Evolutionary conservation across 2,329 filamentous ascomycete species (phyloP).

Genomic region (Curvularia spicifera): DNA sequence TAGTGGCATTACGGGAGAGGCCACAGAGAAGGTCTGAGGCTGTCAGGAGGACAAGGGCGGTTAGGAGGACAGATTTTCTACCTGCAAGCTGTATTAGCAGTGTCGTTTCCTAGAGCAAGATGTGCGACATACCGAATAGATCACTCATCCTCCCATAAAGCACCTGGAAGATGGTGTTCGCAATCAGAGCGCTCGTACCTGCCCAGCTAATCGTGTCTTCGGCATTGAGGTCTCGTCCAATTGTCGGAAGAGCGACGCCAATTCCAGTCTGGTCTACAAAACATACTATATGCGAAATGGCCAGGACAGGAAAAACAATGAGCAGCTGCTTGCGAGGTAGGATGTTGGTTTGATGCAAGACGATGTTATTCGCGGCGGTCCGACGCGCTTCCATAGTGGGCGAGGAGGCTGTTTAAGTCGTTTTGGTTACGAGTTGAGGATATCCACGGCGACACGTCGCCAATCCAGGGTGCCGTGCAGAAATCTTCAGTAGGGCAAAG

Average conservation of each 20-base stretch:
- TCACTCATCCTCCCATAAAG: slow-evolving; percentile 69
- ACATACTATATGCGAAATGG: slow-evolving; percentile 61
- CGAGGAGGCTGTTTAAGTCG: neutral
- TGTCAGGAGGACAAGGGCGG: slow-evolving; percentile 59
- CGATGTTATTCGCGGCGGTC: slow-evolving; percentile 22
- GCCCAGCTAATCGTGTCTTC: slow-evolving; percentile 63
- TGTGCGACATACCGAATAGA: slow-evolving; percentile 57
- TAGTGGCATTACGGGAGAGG: slow-evolving; percentile 60
- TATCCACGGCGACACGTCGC: neutral
- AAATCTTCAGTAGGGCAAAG: no score
- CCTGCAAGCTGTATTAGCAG: slow-evolving; percentile 9
- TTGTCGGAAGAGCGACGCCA: slow-evolving; percentile 49
- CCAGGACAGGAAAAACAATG: slow-evolving; percentile 60
- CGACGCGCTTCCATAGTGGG: slow-evolving; percentile 6
- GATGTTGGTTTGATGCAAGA: slow-evolving; percentile 60
- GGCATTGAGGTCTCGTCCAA: slow-evolving; percentile 48
- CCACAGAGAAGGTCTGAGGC: slow-evolving; percentile 66
- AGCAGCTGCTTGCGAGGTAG: slow-evolving; percentile 59
- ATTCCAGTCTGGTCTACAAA: slow-evolving; percentile 66
- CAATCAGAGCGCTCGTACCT: slow-evolving; percentile 61
- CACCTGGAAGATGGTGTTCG: slow-evolving; percentile 68
- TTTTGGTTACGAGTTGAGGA: neutral
- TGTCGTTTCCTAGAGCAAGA: neutral
- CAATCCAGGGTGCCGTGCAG: neutral
- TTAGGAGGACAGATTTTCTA: slow-evolving; percentile 55